Percentiles rank a stretch among this genome's conserved stretches.
Evolutionary conservation across 371 early-diverging fungal genomes (phyloP).

Genomic region (Mucor ambiguus): DNA sequence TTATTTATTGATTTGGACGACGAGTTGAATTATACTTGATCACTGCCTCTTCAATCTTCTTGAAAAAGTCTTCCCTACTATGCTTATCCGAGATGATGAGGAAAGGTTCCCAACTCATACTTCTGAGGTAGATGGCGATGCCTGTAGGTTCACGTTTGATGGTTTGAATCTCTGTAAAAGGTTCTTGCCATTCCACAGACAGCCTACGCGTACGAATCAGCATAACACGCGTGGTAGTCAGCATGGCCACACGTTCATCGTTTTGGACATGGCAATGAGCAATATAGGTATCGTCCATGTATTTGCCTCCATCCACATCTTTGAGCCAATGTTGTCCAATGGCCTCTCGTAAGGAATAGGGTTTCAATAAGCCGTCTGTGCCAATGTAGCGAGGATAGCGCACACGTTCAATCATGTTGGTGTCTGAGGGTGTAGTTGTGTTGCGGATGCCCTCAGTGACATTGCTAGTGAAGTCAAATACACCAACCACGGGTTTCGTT

Average conservation of each 20-base stretch:
- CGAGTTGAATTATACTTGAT: constrained; percentile 33
- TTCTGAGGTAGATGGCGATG: constrained; percentile 47
- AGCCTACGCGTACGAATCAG: constrained; percentile 65
- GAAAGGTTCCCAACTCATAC: constrained; percentile 58
- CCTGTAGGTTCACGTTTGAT: constrained; percentile 53
- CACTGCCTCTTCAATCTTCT: constrained; percentile 58
- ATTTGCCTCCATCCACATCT: constrained; percentile 80
- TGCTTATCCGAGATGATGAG: constrained; percentile 61
- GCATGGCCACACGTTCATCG: constrained; percentile 73
- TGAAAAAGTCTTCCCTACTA: constrained; percentile 63
- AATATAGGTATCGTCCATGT: constrained; percentile 84
- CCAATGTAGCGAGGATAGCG: constrained; percentile 88
- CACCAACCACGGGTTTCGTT: constrained; percentile 93
- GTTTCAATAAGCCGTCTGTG: constrained; percentile 74
- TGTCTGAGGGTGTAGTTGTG: constrained; percentile 72
- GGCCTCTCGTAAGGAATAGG: constrained; percentile 83
- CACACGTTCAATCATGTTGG: constrained; percentile 68
- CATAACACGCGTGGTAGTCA: constrained; percentile 72
- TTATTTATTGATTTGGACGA: constrained; percentile 12
- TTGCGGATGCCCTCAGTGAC: constrained; percentile 73
- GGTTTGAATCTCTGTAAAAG: constrained; percentile 54
- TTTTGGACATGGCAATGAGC: constrained; percentile 79
- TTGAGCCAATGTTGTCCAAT: constrained; percentile 92
- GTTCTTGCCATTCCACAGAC: constrained; percentile 73
- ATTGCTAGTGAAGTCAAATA: constrained; percentile 90